phyloP scores from a whole-genome alignment of 257 asterid genomes.

The Ballota nigra region DNA sequence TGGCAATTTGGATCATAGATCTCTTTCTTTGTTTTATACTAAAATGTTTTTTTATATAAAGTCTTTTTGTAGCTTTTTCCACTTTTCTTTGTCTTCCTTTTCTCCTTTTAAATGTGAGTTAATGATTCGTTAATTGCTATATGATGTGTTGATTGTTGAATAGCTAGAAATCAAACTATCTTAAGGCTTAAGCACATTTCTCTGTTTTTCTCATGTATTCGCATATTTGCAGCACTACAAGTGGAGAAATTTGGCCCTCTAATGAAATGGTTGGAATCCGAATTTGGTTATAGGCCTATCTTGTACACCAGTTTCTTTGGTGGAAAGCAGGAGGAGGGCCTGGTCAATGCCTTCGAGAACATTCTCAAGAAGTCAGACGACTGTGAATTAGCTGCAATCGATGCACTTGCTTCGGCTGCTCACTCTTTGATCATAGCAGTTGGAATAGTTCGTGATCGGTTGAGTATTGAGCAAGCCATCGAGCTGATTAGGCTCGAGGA shows the following conservation, averaged over 20 bases:
- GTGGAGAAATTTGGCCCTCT: slow-evolving; percentile 79
- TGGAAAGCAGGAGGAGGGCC: slow-evolving; percentile 78
- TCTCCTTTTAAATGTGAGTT: not conserved
- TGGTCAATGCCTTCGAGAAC: slow-evolving; percentile 55
- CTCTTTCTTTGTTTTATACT: not conserved
- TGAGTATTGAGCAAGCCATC: slow-evolving; percentile 75
- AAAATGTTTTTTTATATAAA: not conserved
- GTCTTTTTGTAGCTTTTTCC: not conserved
- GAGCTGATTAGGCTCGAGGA: slow-evolving; percentile 93
- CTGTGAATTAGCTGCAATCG: slow-evolving; percentile 76
- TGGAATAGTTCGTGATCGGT: slow-evolving; percentile 55
- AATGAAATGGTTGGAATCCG: slow-evolving; percentile 77
- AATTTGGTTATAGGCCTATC: slow-evolving; percentile 71
- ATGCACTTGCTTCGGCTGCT: slow-evolving; percentile 87
- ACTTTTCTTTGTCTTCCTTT: not conserved
- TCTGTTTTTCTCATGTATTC: not conserved
- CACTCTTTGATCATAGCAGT: slow-evolving; percentile 82
- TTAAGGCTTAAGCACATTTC: not conserved
- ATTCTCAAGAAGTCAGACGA: slow-evolving; percentile 61
- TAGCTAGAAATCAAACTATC: not conserved
- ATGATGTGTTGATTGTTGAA: not conserved
- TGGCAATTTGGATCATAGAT: not conserved
- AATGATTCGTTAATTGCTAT: not conserved
- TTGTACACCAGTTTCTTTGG: slow-evolving; percentile 80
- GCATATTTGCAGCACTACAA: slow-evolving; percentile 61